Evolutionary conservation across 2,329 filamentous ascomycete genomes (phyloP).

Genomic region (Parascedosporium putredinis): DNA sequence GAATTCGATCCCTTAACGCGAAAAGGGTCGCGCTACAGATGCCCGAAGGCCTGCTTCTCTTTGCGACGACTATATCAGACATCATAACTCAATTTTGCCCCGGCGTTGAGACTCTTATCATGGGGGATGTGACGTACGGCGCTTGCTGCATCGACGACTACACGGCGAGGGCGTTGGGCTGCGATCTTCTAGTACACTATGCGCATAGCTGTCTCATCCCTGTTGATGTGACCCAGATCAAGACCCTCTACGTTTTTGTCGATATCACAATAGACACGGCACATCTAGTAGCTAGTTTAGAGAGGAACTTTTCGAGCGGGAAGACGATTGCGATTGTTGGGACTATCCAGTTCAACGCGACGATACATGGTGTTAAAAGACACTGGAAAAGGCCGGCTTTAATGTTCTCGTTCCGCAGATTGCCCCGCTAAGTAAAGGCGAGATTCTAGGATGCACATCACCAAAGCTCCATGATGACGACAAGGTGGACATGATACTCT

Average conservation of each 20-base stretch:
- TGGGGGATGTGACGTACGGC: constrained; percentile 98
- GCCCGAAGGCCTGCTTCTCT: constrained; percentile 87
- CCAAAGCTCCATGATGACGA: constrained; percentile 53
- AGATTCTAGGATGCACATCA: constrained; percentile 95
- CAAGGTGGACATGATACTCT: constrained; percentile 67
- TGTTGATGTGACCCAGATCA: constrained; percentile 92
- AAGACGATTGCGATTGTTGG: constrained; percentile 90
- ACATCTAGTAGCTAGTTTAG: constrained; percentile 77
- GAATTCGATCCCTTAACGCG: constrained; percentile 69
- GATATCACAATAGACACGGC: constrained; percentile 91
- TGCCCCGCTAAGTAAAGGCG: constrained; percentile 81
- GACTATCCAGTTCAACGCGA: constrained; percentile 98
- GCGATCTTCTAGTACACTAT: constrained; percentile 91
- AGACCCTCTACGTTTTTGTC: constrained; percentile 95
- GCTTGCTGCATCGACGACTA: constrained; percentile 99
- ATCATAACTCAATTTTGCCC: constrained; percentile 92
- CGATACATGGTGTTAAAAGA: constrained; percentile 76
- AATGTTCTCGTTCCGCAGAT: constrained; percentile 84
- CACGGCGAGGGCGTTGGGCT: constrained; percentile 85
- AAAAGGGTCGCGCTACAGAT: constrained; percentile 91
- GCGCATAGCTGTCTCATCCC: constrained; percentile 95
- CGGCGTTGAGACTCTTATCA: constrained; percentile 85
- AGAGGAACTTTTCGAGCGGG: constrained; percentile 74
- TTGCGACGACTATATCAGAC: constrained; percentile 95
- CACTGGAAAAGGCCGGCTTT: constrained; percentile 76